Base-by-base conservation (phyloP, 179 eudicot species). In the Beta macrorhiza region DNA sequence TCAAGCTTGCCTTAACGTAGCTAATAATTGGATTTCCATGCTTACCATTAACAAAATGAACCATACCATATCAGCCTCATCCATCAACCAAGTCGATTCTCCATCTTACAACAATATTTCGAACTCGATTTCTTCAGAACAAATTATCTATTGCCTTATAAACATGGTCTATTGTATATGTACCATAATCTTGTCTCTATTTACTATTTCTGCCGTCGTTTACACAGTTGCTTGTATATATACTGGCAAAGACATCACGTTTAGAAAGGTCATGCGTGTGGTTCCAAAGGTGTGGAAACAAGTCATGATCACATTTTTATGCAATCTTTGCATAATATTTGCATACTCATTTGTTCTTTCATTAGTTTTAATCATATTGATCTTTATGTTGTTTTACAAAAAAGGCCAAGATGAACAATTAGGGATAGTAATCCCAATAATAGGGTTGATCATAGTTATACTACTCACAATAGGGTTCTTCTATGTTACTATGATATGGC, bases 221-320 rank as follows among this genome's bases (percentile, higher is more conserved):
- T 91, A 87, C 79, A 88, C 92, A 32, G 79, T 91, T 63, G 90
- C 89, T n/a, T 86, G 82, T 57, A 61, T 85, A 12, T 90, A 88
- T 75, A 76, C 86, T 0, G 76, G 78, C 11, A 85, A 87, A 8
- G 87, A 84, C 1, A 53, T 88, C 14, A 81, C 83, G 4, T 91
- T 81, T 77, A 78, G 9, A 67, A 83, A 80, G 37, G 84, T 87
- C 47, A 73, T 85, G 69, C 78, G 81, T 14, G 90, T 87, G 16
- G 86, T 91, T 29, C 91, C 88, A 0, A 89, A 82, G 78, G 88
- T 88, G 37, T 88, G 87, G 88, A 90, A 87, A 74, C 68, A 84
- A 22, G 85, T 90, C 7, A n/a, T 79, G 77, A 77, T 86, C 83
- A 90, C 91, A 5, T 83, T 82, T 67, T 25, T 88, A 10, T 87